Percentiles rank a stretch among this genome's conserved stretches.
These are phyloP conservation scores for Paralagenidium karlingii DNA, from an alignment of 352 stramenopile species.

Conservation along the genomic window DNA sequence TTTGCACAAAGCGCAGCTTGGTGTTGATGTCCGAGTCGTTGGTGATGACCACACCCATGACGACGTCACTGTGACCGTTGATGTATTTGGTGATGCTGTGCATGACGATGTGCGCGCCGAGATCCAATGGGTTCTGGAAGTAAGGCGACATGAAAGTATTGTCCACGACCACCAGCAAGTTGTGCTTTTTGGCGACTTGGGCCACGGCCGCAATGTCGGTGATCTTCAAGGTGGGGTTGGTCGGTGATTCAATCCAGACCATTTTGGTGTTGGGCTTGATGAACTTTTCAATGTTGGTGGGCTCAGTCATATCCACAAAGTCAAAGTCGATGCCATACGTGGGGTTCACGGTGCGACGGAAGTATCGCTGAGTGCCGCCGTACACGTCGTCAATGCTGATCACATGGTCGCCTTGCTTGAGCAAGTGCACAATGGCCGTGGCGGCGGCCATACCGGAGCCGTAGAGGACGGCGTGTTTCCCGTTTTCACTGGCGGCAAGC, in stretches of 20 bases:
- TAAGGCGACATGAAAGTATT: constrained; percentile 92
- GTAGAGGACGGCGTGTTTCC: constrained; percentile 79
- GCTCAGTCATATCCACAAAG: constrained; percentile 90
- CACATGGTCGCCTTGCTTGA: constrained; percentile 87
- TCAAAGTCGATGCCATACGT: constrained; percentile 89
- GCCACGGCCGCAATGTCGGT: constrained; percentile 89
- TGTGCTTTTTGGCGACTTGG: constrained; percentile 79
- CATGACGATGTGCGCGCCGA: constrained; percentile 88
- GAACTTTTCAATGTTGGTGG: constrained; percentile 56
- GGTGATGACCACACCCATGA: constrained; percentile 86
- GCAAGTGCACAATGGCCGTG: constrained; percentile 81
- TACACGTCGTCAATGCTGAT: constrained; percentile 94
- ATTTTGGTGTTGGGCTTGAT: constrained; percentile 89
- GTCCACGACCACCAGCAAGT: constrained; percentile 86
- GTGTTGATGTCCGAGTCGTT: constrained; percentile 89
- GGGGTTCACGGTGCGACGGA: constrained; percentile 82
- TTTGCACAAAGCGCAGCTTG: constrained; percentile 90
- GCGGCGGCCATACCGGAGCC: constrained; percentile 86
- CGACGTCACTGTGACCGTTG: constrained; percentile 90
- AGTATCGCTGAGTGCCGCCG: constrained; percentile 91
- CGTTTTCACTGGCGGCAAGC: constrained; percentile 88
- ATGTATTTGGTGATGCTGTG: constrained; percentile 96
- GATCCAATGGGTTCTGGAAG: constrained; percentile 86
- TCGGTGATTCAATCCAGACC: constrained; percentile 89
- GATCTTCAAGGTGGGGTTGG: constrained; percentile 92